phyloP scores from a whole-genome alignment of 352 stramenopile genomes.

The Stephanocyclus meneghinianus region DNA sequence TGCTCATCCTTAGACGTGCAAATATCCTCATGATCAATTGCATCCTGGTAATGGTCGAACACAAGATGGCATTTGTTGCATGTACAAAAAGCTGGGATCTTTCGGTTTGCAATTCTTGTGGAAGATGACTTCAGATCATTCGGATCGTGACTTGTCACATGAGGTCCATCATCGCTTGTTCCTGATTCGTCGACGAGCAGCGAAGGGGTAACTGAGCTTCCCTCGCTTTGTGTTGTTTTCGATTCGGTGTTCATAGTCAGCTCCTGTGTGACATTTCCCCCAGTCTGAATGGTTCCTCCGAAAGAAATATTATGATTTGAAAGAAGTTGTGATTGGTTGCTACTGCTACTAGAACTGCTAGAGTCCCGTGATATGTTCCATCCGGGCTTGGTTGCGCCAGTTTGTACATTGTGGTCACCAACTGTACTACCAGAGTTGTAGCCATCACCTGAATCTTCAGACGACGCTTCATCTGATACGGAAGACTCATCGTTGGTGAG shows the following conservation, averaged over 20 bases:
- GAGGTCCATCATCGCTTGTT: background rate
- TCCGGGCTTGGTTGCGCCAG: background rate
- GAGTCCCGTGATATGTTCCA: background rate
- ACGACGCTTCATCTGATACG: background rate
- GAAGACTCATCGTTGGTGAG: background rate
- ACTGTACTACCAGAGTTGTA: background rate
- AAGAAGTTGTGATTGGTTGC: background rate
- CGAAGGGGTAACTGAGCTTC: background rate
- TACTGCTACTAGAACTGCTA: background rate
- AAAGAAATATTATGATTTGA: too few relatives aligned
- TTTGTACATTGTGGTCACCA: background rate
- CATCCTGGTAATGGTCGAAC: background rate
- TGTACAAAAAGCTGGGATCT: background rate
- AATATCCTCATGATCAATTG: background rate
- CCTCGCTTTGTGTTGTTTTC: background rate
- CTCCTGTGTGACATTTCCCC: too few relatives aligned
- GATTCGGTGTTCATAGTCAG: background rate
- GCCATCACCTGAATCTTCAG: background rate
- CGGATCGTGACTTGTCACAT: background rate
- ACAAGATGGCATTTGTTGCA: conserved; percentile 18
- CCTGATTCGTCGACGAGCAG: background rate
- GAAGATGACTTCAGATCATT: background rate
- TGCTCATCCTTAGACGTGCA: background rate
- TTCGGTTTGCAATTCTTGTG: background rate
- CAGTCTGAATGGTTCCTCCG: too few relatives aligned